A percentile compares a stretch with the other conserved stretches of the same genome.
These are phyloP conservation scores for Magnolia changhungtana DNA, from an alignment of 164 flowering plant species.

Conservation along the genomic window DNA sequence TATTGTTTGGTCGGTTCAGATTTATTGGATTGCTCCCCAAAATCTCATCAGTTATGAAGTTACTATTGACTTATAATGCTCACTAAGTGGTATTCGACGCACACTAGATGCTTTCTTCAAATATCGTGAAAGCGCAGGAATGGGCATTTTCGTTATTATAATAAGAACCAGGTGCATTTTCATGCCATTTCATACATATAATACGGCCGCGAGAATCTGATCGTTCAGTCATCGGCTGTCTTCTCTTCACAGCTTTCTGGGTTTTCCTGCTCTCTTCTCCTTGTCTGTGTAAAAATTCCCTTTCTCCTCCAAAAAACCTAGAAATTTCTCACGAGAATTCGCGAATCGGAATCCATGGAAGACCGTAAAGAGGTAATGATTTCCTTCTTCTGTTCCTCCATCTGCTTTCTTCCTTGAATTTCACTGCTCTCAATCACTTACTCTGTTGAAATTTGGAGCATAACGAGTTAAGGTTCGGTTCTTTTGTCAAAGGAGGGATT, in stretches of 20 bases:
- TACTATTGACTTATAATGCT: too few relatives aligned
- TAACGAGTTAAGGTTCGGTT: neutral
- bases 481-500: neutral
- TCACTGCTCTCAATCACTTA: neutral
- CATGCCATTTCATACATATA: neutral
- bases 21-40: too few relatives aligned
- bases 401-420: neutral
- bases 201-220: neutral
- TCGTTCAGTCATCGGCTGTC: constrained; percentile 10
- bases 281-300: neutral
- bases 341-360: constrained; percentile 13
- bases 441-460: neutral
- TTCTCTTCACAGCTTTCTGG: neutral
- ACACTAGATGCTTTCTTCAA: too few relatives aligned
- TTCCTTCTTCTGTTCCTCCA: neutral
- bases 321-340: neutral
- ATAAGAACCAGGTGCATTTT: neutral
- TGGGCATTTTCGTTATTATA: neutral
- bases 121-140: too few relatives aligned
- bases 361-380: constrained; percentile 20
- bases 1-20: too few relatives aligned
- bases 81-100: too few relatives aligned
- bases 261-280: neutral
- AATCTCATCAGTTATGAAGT: too few relatives aligned
- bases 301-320: neutral